Percentiles rank a stretch among this genome's conserved stretches.
phyloP scores from a whole-genome alignment of 1,284 basidiomycete species.

The Rhizoctonia solani region DNA sequence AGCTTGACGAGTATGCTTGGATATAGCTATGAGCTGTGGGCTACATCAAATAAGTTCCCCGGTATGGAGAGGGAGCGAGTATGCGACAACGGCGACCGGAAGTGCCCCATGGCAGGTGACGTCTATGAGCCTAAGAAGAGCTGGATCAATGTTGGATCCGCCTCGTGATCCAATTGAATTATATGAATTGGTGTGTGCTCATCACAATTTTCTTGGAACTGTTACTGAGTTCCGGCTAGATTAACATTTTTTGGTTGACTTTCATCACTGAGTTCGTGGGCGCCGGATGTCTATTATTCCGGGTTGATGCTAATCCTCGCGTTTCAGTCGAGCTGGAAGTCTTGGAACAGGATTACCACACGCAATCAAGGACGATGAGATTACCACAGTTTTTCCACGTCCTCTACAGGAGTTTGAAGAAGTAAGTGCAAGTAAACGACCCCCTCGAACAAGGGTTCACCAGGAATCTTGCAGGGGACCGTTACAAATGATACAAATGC shows the following conservation, averaged over 20 bases:
- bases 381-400: slow-evolving; percentile 32
- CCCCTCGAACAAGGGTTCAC: not conserved
- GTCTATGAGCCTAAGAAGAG: slow-evolving; percentile 38
- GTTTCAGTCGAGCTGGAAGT: slow-evolving; percentile 28
- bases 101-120: slow-evolving; percentile 39
- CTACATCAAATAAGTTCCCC: slow-evolving; percentile 32
- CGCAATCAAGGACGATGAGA: slow-evolving; percentile 30
- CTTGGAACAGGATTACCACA: slow-evolving; percentile 25
- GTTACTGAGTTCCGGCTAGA: not conserved
- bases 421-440: slow-evolving; percentile 1
- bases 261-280: slow-evolving; percentile 30
- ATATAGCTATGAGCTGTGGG: slow-evolving; percentile 27
- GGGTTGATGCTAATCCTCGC: not conserved
- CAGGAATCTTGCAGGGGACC: not conserved
- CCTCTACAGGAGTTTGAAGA: slow-evolving; percentile 29
- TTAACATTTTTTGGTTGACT: slow-evolving; percentile 31
- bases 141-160: slow-evolving; percentile 39
- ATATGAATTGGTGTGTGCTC: slow-evolving; percentile 34
- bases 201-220: not conserved
- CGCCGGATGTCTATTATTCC: not conserved
- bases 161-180: slow-evolving; percentile 38
- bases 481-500: slow-evolving; percentile 24
- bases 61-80: slow-evolving; percentile 31
- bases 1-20: not conserved
- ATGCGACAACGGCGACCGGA: slow-evolving; percentile 27